phyloP scores from a whole-genome alignment of 192 early-diverging fungal species.

The Gigaspora rosea region DNA sequence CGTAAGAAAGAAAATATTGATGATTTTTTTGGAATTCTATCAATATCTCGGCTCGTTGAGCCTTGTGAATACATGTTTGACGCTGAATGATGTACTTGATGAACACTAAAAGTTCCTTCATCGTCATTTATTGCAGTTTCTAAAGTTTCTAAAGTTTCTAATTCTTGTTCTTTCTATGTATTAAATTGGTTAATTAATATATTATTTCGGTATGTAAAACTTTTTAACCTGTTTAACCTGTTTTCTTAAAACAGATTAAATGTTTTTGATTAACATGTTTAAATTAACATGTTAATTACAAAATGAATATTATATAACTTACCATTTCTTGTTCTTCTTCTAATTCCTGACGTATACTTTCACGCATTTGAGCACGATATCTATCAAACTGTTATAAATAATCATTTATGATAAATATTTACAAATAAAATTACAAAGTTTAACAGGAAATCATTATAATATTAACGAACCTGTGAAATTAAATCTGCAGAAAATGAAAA shows the following conservation, averaged over 20 bases:
- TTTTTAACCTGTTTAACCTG: no score
- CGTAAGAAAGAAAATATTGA: neutral
- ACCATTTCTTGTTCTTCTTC: neutral
- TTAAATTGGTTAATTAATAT: neutral
- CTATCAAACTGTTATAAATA: neutral
- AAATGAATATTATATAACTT: neutral
- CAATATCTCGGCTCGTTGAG: neutral
- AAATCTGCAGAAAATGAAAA: slow-evolving; percentile 18
- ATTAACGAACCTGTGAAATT: neutral
- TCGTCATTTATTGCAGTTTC: neutral
- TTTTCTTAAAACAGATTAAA: no score
- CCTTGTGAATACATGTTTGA: neutral
- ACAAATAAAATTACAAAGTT: no score
- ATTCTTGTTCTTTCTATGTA: neutral
- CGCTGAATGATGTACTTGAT: neutral
- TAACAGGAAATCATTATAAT: no score
- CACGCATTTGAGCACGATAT: slow-evolving; percentile 17
- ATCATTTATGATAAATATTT: no score
- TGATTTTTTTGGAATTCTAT: neutral
- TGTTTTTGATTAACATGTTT: no score
- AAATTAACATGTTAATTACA: neutral
- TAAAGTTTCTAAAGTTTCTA: neutral
- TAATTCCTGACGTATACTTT: slow-evolving; percentile 4
- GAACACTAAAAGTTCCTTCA: neutral
- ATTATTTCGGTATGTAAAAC: no score